Evolutionary conservation across 164 flowering plant genomes (phyloP), one percentile per base, ranked within the genome.

Genomic region (Aristolochia californica): DNA sequence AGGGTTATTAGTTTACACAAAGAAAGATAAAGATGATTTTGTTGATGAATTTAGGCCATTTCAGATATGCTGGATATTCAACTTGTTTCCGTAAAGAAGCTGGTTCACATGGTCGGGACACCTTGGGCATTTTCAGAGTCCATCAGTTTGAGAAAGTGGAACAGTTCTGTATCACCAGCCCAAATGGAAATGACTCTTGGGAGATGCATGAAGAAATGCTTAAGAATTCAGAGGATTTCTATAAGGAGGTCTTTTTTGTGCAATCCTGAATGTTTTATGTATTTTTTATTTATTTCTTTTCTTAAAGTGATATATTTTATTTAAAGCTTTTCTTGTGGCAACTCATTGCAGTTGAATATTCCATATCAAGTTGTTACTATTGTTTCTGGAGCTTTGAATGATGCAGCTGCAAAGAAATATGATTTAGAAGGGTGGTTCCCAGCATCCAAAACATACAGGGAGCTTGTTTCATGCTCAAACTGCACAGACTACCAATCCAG

Each of bases 11-110:
- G 10, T 34, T n/a, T 34, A 34, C 5, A 34, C 10, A 34, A 34
- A 34, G 40, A 34, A 34, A 34, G 40, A 34, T 34, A 34, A 34
- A 12, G 40, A 34, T 34, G 40, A 34, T 34, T 34, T 34, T 34
- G 40, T 34, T 34, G 21, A 68, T 57, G 10, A 18, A 12, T 55
- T 62, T 61, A n/a, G 62, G 27, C 13, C 45, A 7, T 28, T 60
- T 43, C 75, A 91, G 97, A 65, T 93, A 89, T 76, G 98, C 94
- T 70, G 98, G 98, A 58, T 93, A 87, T 48, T 89, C 97, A 0
- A 81, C 96, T 24, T 93, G 99, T 69, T 93, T 93, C 75, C 86
- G 98, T 5, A 93, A 89, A 72, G 99, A 93, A 74, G 99, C 99
- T 55, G 99, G 99, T 67, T 80, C 97, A 20, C 99, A 93, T 64